A percentile compares a stretch with the other conserved stretches of the same genome.
These are phyloP conservation scores for Yamadazyma epiphylla DNA, from an alignment of 1,139 yeast species.

Conservation along the genomic window DNA sequence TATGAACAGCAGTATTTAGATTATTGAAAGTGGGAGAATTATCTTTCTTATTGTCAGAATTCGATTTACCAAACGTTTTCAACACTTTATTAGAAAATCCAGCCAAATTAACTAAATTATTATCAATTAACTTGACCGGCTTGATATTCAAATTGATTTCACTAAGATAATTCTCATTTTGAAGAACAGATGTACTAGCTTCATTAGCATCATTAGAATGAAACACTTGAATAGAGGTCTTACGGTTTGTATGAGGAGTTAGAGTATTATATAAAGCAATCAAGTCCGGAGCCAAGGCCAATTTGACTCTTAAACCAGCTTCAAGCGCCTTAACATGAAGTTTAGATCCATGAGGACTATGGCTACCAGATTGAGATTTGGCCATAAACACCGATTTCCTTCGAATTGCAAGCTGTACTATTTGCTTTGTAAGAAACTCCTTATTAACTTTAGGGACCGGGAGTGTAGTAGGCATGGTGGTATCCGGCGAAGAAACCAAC, in stretches of 20 bases:
- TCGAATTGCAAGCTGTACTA: constrained; percentile 40
- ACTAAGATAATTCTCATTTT: constrained; percentile 12
- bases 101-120: constrained; percentile 31
- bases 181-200: constrained; percentile 1
- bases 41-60: background rate
- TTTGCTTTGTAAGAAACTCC: constrained; percentile 17
- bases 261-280: constrained; percentile 40
- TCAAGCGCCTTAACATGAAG: constrained; percentile 51
- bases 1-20: constrained; percentile 43
- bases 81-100: constrained; percentile 35
- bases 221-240: constrained; percentile 8
- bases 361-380: constrained; percentile 3
- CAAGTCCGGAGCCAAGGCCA: constrained; percentile 44
- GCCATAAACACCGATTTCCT: constrained; percentile 20
- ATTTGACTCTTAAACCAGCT: constrained; percentile 48
- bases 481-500: too few species aligned
- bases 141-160: constrained; percentile 15
- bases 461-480: constrained; percentile 4
- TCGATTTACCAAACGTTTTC: constrained; percentile 22
- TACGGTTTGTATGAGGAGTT: constrained; percentile 28
- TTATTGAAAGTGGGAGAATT: constrained; percentile 37
- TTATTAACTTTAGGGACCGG: constrained; percentile 25
- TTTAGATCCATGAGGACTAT: constrained; percentile 16
- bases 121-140: constrained; percentile 32
- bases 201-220: constrained; percentile 3